Conservation (phyloP, 441 rosid genomes). For the Pelargonium myrrhifolium region DNA sequence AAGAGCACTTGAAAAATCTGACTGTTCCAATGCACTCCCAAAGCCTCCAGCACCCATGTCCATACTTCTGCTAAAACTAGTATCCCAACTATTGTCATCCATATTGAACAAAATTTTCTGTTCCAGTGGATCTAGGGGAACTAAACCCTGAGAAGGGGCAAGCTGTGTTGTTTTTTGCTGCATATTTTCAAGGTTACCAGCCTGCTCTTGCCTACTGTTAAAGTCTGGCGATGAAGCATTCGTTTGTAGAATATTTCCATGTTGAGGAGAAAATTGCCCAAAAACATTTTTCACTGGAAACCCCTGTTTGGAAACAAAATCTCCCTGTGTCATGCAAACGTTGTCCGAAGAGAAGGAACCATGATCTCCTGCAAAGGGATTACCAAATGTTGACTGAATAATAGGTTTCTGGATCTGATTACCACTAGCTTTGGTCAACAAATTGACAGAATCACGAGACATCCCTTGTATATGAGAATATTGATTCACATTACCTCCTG, state of each 20-base stretch:
- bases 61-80: conserved; percentile 27
- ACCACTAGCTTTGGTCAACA: conserved; percentile 25
- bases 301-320: conserved; percentile 30
- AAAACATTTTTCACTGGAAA: conserved; percentile 31
- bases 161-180: conserved; percentile 32
- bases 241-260: conserved; percentile 27
- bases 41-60: conserved; percentile 32
- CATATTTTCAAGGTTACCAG: conserved; percentile 25
- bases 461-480: conserved; percentile 31
- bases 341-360: conserved; percentile 27
- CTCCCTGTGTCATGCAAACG: conserved; percentile 26
- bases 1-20: conserved; percentile 30
- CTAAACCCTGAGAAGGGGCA: conserved; percentile 30
- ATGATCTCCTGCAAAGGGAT: conserved; percentile 28
- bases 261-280: conserved; percentile 28
- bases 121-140: conserved; percentile 52
- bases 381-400: conserved; percentile 28
- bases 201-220: conserved; percentile 33
- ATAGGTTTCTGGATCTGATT: conserved; percentile 28
- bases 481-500: conserved; percentile 36
- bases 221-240: conserved; percentile 26
- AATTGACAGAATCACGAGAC: conserved; percentile 27
- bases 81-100: conserved; percentile 41
- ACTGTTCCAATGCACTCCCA: conserved; percentile 29
- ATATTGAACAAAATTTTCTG: conserved; percentile 44